Conservation (phyloP, 305 asterid genomes). For the Fraxinus greggii region DNA sequence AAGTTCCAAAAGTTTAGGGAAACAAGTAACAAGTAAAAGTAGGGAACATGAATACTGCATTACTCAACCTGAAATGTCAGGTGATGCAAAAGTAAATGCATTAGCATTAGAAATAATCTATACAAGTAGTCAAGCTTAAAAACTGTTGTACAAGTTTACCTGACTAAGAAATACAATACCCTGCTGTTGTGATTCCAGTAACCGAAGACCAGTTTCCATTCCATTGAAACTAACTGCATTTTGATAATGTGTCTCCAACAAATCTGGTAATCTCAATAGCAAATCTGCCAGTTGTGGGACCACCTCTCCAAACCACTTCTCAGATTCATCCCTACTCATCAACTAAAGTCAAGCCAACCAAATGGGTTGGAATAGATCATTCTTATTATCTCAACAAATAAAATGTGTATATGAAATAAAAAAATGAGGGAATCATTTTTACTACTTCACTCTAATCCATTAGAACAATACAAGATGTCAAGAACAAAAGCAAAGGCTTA, state of each 20-base stretch:
- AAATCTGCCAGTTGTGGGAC: slow-evolving; percentile 62
- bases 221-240: slow-evolving; percentile 36
- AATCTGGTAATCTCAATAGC: slow-evolving; percentile 56
- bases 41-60: not conserved
- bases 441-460: not conserved
- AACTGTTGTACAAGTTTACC: slow-evolving; percentile 32
- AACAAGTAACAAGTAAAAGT: not conserved
- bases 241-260: slow-evolving; percentile 69
- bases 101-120: not conserved
- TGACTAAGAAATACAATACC: slow-evolving; percentile 75
- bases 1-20: not conserved
- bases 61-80: not conserved
- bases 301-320: slow-evolving; percentile 48
- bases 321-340: slow-evolving; percentile 53
- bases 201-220: slow-evolving; percentile 54
- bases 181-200: slow-evolving; percentile 59
- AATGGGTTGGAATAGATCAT: not conserved
- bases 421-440: slow-evolving; percentile 1
- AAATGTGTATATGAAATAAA: not conserved
- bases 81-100: not conserved
- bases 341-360: slow-evolving; percentile 39
- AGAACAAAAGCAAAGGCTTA: not conserved
- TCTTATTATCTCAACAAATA: slow-evolving; percentile 5
- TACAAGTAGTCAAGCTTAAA: not conserved
- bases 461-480: not conserved